A percentile compares a stretch with the other conserved stretches of the same genome.
phyloP scores from a whole-genome alignment of 345 rosid species.

The Hevea brasiliensis region DNA sequence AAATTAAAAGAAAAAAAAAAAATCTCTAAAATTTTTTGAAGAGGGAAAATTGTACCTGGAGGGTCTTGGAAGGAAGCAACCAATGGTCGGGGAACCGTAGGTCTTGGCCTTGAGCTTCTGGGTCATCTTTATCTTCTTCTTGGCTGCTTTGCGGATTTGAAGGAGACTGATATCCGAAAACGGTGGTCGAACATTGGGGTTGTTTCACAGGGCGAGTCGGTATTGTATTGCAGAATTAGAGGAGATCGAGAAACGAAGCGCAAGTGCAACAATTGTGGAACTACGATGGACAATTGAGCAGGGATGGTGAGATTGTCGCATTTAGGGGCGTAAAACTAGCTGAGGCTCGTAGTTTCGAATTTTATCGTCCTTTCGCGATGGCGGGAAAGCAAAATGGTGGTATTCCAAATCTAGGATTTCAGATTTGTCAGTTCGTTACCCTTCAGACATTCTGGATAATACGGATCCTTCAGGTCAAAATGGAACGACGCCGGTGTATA shows the following conservation, averaged over 20 bases:
- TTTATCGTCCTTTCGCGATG: background rate
- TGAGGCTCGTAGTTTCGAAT: slow-evolving; percentile 5
- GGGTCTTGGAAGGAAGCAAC: slow-evolving; percentile 66
- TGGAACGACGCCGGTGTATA: no score
- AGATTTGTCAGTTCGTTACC: no score
- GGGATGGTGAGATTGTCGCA: background rate
- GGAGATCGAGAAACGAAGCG: background rate
- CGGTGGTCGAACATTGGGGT: background rate
- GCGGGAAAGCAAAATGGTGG: slow-evolving; percentile 19
- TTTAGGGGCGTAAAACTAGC: background rate
- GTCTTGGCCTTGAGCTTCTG: slow-evolving; percentile 48
- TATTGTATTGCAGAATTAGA: background rate
- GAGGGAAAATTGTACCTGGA: slow-evolving; percentile 44
- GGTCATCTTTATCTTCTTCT: slow-evolving; percentile 19
- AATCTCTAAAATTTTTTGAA: background rate
- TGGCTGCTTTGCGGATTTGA: slow-evolving; percentile 19
- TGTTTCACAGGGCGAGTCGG: background rate
- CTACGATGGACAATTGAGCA: background rate
- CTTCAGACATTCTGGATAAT: no score
- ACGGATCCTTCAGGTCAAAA: no score
- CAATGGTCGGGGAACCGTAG: slow-evolving; percentile 67
- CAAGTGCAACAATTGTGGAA: background rate
- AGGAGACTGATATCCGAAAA: slow-evolving; percentile 27
- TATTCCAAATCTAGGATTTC: no score
- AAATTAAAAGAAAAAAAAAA: background rate